These are phyloP conservation scores for Jaltomata sinuosa DNA, from an alignment of 257 asterid genomes.

Conservation along the genomic window DNA sequence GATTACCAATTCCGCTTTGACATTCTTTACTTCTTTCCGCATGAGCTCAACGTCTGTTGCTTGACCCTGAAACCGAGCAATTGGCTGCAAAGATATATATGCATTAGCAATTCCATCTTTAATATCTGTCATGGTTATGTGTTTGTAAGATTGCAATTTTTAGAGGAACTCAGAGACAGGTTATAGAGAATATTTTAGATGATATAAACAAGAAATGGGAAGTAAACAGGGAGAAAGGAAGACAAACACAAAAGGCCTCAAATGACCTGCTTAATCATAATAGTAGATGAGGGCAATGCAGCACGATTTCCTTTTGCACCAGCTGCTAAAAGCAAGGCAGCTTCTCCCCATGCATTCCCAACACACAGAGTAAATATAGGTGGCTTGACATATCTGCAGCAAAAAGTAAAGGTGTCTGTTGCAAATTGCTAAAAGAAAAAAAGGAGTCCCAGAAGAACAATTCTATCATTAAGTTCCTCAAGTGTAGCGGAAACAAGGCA, in stretches of 20 bases:
- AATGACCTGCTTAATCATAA: slow-evolving; percentile 89
- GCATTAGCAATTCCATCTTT: not conserved
- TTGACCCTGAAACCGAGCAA: slow-evolving; percentile 87
- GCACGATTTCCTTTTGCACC: slow-evolving; percentile 95
- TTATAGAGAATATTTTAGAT: not conserved
- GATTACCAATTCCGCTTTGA: slow-evolving; percentile 79
- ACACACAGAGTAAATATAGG: slow-evolving; percentile 90
- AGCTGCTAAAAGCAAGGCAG: slow-evolving; percentile 92
- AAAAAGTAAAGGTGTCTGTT: not conserved
- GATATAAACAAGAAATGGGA: not conserved
- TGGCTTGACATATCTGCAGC: slow-evolving; percentile 68
- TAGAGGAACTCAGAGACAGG: not conserved
- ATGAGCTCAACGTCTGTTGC: slow-evolving; percentile 84
- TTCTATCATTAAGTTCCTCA: not conserved
- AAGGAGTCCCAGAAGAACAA: not conserved
- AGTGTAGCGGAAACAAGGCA: not conserved
- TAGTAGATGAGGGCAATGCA: slow-evolving; percentile 89
- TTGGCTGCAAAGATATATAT: slow-evolving; percentile 55
- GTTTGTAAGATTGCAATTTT: not conserved
- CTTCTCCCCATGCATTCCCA: slow-evolving; percentile 99
- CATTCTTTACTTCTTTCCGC: slow-evolving; percentile 71
- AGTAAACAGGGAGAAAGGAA: not conserved
- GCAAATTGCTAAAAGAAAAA: not conserved
- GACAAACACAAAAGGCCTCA: not conserved
- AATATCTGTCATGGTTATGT: not conserved